phyloP scores from a whole-genome alignment of 805 yeast species.

The Suhomyces sp. region DNA sequence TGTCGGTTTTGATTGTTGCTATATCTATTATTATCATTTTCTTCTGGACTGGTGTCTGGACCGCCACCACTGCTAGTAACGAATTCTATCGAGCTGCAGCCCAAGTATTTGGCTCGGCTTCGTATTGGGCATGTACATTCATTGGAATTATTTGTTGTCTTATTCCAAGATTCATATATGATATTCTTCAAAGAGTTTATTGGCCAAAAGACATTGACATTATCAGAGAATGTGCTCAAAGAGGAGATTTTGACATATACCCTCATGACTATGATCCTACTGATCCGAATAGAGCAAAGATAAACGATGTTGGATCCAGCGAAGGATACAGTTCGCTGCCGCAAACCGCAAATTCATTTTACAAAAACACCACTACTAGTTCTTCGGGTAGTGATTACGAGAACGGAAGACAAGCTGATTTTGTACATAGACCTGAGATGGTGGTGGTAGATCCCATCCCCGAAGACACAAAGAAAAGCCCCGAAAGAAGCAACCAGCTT shows the following conservation, averaged over 20 bases:
- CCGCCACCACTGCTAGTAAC: conserved; percentile 47
- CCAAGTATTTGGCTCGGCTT: conserved; percentile 56
- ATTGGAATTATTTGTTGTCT: conserved; percentile 54
- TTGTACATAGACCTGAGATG: not conserved
- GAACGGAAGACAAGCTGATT: not conserved
- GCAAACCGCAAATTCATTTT: not conserved
- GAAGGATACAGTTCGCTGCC: not conserved
- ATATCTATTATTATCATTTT: conserved; percentile 58
- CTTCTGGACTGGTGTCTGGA: conserved; percentile 83
- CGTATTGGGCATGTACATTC: conserved; percentile 65
- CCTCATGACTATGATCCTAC: conserved; percentile 56
- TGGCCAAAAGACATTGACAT: conserved; percentile 68
- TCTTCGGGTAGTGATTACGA: conserved; percentile 8
- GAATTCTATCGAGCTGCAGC: conserved; percentile 67
- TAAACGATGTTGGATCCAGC: conserved; percentile 26
- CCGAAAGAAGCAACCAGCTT: not conserved
- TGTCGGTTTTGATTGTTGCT: conserved; percentile 50
- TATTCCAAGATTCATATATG: conserved; percentile 58
- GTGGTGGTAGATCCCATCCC: not conserved
- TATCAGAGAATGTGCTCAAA: conserved; percentile 56
- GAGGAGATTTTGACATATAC: conserved; percentile 51
- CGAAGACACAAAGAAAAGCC: not conserved
- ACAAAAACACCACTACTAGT: conserved; percentile 5
- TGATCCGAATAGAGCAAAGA: conserved; percentile 50
- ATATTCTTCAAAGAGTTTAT: conserved; percentile 50